Conservation (phyloP, 2,329 filamentous ascomycete species). For the Macrophomina pseudophaseolina region DNA sequence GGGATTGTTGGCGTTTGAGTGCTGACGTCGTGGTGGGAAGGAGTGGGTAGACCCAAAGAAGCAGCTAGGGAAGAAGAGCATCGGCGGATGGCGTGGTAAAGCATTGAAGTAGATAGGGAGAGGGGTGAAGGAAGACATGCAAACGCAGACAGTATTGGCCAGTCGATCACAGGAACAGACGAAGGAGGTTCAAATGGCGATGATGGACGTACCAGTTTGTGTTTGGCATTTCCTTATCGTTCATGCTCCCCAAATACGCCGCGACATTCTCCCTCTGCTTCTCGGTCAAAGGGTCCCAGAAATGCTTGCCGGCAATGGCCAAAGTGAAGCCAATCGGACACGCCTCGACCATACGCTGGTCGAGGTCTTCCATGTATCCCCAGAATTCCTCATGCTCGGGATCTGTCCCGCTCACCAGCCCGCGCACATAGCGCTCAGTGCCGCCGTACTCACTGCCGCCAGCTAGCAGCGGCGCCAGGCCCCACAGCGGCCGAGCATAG, state of each 20-base stretch:
- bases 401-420: conserved; percentile 73
- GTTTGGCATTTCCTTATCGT: conserved; percentile 71
- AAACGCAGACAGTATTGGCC: neutral
- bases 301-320: conserved; percentile 66
- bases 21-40: neutral
- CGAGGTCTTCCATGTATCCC: conserved; percentile 76
- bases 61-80: no score
- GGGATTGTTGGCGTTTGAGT: neutral
- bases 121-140: no score
- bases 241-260: conserved; percentile 76
- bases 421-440: conserved; percentile 70
- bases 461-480: conserved; percentile 70
- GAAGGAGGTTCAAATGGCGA: neutral
- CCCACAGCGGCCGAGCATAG: conserved; percentile 77
- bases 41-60: no score
- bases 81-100: no score
- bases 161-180: neutral
- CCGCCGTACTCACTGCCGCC: conserved; percentile 69
- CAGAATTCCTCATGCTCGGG: conserved; percentile 74
- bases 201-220: conserved; percentile 64
- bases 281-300: conserved; percentile 70
- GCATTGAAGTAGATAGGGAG: neutral
- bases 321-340: conserved; percentile 78
- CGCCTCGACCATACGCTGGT: conserved; percentile 86
- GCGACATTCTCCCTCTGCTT: conserved; percentile 70